phyloP scores from a whole-genome alignment of 257 asterid species.

The Avicennia marina region DNA sequence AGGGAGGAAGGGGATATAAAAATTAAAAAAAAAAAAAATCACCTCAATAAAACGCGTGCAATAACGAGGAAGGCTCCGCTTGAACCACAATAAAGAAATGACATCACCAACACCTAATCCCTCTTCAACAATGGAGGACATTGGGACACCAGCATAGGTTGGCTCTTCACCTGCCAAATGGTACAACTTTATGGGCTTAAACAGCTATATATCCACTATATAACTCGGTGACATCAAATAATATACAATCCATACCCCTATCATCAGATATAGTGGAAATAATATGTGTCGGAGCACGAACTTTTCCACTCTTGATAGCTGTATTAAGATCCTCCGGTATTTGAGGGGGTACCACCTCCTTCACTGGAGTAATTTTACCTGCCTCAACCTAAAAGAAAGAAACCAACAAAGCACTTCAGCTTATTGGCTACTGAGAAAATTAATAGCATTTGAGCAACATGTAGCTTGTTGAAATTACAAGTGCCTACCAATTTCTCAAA shows the following conservation, averaged over 20 bases:
- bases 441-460: conserved; percentile 4
- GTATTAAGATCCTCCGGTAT: conserved; percentile 93
- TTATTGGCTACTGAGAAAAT: neutral
- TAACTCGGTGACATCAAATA: too few species aligned
- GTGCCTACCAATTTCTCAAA: conserved; percentile 65
- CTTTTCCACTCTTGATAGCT: conserved; percentile 97
- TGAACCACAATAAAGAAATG: conserved; percentile 94
- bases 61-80: conserved; percentile 95
- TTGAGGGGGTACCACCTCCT: conserved; percentile 91
- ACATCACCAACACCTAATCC: conserved; percentile 99
- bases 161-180: conserved; percentile 91
- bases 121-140: conserved; percentile 96
- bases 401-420: conserved; percentile 21
- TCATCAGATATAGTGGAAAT: conserved; percentile 98
- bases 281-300: conserved; percentile 97
- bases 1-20: conserved; percentile 3
- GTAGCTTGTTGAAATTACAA: neutral
- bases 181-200: conserved; percentile 18
- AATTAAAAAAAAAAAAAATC: conserved; percentile 16
- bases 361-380: conserved; percentile 69
- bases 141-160: conserved; percentile 87
- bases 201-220: neutral
- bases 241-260: conserved; percentile 50
- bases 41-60: conserved; percentile 98
- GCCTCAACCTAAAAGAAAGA: conserved; percentile 50